Conservation (phyloP, 495 filamentous ascomycete genomes). For the Neurospora sp. region DNA sequence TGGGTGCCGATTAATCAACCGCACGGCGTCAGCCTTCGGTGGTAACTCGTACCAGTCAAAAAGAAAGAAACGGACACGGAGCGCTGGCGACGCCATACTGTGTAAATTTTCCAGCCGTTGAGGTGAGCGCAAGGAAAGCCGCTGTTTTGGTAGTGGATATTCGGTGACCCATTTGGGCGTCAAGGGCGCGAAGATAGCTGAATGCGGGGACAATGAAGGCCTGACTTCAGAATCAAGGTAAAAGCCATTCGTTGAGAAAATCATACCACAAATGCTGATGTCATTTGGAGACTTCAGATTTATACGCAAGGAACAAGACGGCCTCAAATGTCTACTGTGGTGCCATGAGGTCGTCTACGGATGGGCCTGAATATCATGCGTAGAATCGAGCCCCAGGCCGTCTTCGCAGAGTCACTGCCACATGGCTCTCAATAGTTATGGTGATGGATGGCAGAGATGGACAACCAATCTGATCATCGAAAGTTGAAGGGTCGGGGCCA, state of each 20-base stretch:
- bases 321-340: neutral
- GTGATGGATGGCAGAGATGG: neutral
- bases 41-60: neutral
- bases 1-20: conserved; percentile 5
- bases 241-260: neutral
- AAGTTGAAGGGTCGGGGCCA: neutral
- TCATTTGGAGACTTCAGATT: neutral
- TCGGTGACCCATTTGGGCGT: conserved; percentile 11
- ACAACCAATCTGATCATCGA: neutral
- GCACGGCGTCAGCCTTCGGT: neutral
- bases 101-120: neutral
- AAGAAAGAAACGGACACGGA: neutral
- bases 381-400: neutral
- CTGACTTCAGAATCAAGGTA: neutral
- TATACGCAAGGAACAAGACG: neutral
- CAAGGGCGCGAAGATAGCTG: neutral
- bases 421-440: neutral
- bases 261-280: neutral
- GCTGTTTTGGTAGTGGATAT: conserved; percentile 1
- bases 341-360: neutral
- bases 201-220: neutral
- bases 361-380: neutral
- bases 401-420: neutral
- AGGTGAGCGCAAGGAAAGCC: neutral
- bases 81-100: neutral